Evolutionary conservation across 495 filamentous ascomycete species (phyloP).

Genomic region (Neurospora hispaniola): DNA sequence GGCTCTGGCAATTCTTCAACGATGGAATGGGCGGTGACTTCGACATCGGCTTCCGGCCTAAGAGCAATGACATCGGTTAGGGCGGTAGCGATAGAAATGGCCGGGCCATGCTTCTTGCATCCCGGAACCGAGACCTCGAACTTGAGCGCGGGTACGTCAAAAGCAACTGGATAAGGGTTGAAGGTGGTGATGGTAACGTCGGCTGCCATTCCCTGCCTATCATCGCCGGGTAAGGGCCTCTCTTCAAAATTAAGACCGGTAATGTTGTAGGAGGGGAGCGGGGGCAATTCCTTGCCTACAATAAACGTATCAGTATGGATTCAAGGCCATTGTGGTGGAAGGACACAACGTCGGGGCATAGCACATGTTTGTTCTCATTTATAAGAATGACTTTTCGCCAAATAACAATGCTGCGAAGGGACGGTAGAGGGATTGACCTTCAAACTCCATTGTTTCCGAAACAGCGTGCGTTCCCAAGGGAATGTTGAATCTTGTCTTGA

Average conservation of each 20-base stretch:
- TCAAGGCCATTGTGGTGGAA: slow-evolving; percentile 1
- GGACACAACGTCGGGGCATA: background rate
- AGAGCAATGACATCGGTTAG: slow-evolving; percentile 54
- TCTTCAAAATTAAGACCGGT: slow-evolving; percentile 67
- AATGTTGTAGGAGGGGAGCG: slow-evolving; percentile 68
- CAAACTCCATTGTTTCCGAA: slow-evolving; percentile 59
- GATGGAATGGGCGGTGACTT: slow-evolving; percentile 56
- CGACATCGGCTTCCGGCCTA: slow-evolving; percentile 50
- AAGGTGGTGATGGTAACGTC: slow-evolving; percentile 58
- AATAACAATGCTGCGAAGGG: slow-evolving; percentile 43
- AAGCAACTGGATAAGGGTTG: slow-evolving; percentile 64
- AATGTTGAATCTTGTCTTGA: slow-evolving; percentile 65
- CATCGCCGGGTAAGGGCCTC: slow-evolving; percentile 32
- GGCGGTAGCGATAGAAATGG: slow-evolving; percentile 59
- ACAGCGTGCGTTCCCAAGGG: slow-evolving; percentile 62
- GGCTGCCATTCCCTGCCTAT: slow-evolving; percentile 57
- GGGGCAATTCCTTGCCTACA: slow-evolving; percentile 56
- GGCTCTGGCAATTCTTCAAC: slow-evolving; percentile 59
- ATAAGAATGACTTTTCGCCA: slow-evolving; percentile 36
- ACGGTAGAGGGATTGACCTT: slow-evolving; percentile 62
- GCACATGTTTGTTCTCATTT: slow-evolving; percentile 6
- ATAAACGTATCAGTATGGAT: slow-evolving; percentile 18
- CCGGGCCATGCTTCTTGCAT: slow-evolving; percentile 57
- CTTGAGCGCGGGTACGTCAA: slow-evolving; percentile 65
- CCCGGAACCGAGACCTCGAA: slow-evolving; percentile 78